Base-by-base conservation (phyloP, 768 basidiomycete species). In the Rhodotorula taiwanensis region DNA sequence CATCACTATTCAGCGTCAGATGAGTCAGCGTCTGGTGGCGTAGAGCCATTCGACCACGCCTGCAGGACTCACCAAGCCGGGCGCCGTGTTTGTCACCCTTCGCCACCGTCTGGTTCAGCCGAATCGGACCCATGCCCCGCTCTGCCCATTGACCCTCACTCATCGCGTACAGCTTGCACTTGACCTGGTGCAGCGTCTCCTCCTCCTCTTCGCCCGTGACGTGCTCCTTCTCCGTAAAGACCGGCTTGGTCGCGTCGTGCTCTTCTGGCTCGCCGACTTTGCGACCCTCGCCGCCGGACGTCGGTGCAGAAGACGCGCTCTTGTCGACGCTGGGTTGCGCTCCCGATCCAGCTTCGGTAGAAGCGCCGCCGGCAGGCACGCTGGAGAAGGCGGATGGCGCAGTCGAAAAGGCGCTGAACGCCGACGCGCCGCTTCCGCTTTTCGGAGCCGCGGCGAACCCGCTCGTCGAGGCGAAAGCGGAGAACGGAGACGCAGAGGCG, bases 191-290 rank as follows among this genome's bases (percentile, higher is more conserved):
- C 47, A 71, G 42, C 5, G 36, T 39, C 48, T 69, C 45, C 34
- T 71, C 70, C 23, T 39, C 54, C 55, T 71, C 70, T 42, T 71
- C 70, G 21, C 70, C 70, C 39, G 70, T 71, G 16, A 62, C 44
- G 36, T 51, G 52, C 36, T 69, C 67, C 36, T 59, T 63, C 55
- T 69, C 60, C 3, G 63, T 69, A 34, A 42, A 69, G 25, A 65
- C 55, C 6, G 43, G 56, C 54, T 44, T 42, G 21, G 27, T 52
- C 44, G 44, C 56, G 28, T 59, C 62, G 10, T 9, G 45, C 33
- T 58, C 42, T 5, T 58, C 60, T 0, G 60, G 36, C n/a, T 52
- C 50, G 42, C 21, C 45, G 33, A 55, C 18, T 27, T 25, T 30
- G 28, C 15, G 11, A 31, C 48, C 33, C n/a, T 25, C 49, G 39